Percentiles rank a stretch among this genome's conserved stretches.
Conservation (phyloP, 148 eudicot genomes). For the Silene conica region DNA sequence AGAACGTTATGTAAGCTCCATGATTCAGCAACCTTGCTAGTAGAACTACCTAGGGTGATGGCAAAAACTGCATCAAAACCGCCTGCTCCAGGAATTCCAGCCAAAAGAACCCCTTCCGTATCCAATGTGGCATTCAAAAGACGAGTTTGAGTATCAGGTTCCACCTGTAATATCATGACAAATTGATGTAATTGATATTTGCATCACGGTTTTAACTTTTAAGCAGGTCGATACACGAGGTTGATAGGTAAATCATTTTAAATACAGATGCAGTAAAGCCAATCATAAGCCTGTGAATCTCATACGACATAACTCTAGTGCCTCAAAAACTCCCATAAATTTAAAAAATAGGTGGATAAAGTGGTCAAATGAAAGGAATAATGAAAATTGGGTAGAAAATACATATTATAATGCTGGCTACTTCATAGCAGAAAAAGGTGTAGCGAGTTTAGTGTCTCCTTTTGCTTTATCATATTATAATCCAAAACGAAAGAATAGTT, state of each 20-base stretch:
- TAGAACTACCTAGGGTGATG: constrained; percentile 60
- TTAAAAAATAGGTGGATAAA: not conserved
- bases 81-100: constrained; percentile 99
- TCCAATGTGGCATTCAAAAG: constrained; percentile 83
- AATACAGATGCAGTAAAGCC: too few relatives aligned
- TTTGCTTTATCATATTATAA: too few relatives aligned
- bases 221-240: not conserved
- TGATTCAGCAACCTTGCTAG: constrained; percentile 45
- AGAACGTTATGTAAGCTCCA: constrained; percentile 80
- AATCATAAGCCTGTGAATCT: too few relatives aligned
- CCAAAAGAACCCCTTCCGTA: constrained; percentile 80
- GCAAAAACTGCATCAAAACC: constrained; percentile 95
- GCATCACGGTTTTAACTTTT: not conserved
- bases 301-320: not conserved
- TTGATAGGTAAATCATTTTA: not conserved
- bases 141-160: constrained; percentile 81
- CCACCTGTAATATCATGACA: constrained; percentile 52
- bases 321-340: too few relatives aligned
- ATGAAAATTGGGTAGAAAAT: not conserved
- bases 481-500: too few relatives aligned
- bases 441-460: too few relatives aligned
- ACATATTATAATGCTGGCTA: not conserved
- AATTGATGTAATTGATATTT: not conserved
- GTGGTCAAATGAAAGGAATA: not conserved
- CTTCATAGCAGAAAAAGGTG: not conserved